These are phyloP conservation scores for Beverwykella pulmonaria DNA, from an alignment of 495 filamentous ascomycete genomes.

Conservation along the genomic window DNA sequence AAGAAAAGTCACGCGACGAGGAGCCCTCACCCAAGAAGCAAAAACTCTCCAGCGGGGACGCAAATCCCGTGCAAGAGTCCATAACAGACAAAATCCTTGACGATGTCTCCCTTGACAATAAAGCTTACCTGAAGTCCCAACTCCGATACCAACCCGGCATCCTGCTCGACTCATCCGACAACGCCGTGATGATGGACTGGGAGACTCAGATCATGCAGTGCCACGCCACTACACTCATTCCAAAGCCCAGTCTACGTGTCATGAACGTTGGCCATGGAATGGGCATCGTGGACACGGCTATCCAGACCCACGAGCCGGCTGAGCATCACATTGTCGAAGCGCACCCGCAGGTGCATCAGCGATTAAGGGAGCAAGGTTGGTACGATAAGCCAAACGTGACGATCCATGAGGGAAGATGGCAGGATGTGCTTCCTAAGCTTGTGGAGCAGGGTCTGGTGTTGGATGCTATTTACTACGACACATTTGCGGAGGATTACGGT, in stretches of 20 bases:
- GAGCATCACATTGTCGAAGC: conserved; percentile 51
- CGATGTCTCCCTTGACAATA: conserved; percentile 46
- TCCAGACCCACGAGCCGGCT: conserved; percentile 64
- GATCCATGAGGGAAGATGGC: conserved; percentile 75
- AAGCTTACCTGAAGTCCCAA: conserved; percentile 68
- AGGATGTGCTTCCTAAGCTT: conserved; percentile 70
- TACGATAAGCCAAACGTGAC: conserved; percentile 58
- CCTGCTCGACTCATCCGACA: conserved; percentile 72
- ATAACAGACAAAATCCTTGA: conserved; percentile 18
- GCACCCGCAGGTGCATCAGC: conserved; percentile 69
- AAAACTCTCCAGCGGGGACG: conserved; percentile 37
- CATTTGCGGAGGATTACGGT: conserved; percentile 83
- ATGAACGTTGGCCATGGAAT: conserved; percentile 91
- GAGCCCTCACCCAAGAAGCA: conserved; percentile 49
- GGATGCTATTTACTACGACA: conserved; percentile 92
- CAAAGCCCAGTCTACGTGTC: conserved; percentile 62
- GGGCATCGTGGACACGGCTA: conserved; percentile 85
- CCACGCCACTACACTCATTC: conserved; percentile 64
- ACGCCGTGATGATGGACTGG: conserved; percentile 95
- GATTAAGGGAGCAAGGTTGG: conserved; percentile 64
- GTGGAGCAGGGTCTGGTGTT: conserved; percentile 66
- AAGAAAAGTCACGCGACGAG: conserved; percentile 45
- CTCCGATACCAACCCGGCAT: conserved; percentile 70
- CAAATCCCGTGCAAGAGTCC: conserved; percentile 7
- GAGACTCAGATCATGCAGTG: conserved; percentile 82